Base-by-base conservation (phyloP, 2,329 filamentous ascomycete species). In the Talaromyces marneffei region DNA sequence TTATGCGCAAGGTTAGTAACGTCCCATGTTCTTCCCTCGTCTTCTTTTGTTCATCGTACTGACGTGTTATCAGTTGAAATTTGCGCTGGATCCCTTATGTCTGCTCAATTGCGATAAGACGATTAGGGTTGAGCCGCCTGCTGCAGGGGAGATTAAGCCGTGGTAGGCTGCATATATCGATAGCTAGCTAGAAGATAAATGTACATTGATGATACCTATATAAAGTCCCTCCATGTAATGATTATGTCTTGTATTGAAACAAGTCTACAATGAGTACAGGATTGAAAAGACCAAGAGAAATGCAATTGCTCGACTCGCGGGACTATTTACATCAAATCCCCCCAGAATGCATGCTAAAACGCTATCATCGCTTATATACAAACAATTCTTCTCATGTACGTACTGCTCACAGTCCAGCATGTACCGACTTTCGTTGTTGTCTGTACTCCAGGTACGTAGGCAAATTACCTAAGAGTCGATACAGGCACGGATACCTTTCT, bases 101-200 rank as follows among this genome's bases (percentile, higher is more conserved):
- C 69, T 87, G 66, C 77, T 87, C 27, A 87, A 87, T 66, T 85
- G 83, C 67, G 84, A 87, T 71, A 87, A 87, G 74, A 79, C 87
- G 63, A 80, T 87, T n/a, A 76, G 85, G n/a, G 76, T 81, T 40
- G 78, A 83, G 12, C 44, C 53, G 4, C 53, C 62, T 2, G 37
- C 40, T n/a, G 23, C 58, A 27, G 58, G 54, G 16, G 62, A 63
- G 31, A 57, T 63, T 12, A 61, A 61, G 27, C 42, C 60, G 12
- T 63, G 62, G 62, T 63, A 61, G 40, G n/a, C 18, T 29, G 27
- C 18, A 59, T 16, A 33, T n/a, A n/a, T n/a, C n/a, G n/a, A n/a
- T 52, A 52, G 10, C 2, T 35, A 35, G 31, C 16, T 12, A 37
- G 23, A 39, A 29, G 6, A 39, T 37, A 46, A 20, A 29, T 37